A percentile compares a stretch with the other conserved stretches of the same genome.
Conservation (phyloP, 257 asterid species). For the Datura wrightii region DNA sequence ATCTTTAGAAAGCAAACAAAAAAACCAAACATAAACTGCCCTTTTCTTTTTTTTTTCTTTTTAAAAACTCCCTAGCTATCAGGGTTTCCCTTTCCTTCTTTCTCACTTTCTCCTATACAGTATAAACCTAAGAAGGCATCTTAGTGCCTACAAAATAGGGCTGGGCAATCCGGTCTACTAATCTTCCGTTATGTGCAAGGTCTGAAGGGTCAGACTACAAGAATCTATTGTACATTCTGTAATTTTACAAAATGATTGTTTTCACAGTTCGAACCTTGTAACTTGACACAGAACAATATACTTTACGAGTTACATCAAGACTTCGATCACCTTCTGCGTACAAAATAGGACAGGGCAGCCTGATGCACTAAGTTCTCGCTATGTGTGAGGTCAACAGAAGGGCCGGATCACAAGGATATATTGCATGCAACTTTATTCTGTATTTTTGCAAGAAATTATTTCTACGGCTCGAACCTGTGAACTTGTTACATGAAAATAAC, state of each 20-base stretch:
- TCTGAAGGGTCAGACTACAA: background rate
- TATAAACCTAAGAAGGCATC: constrained; percentile 3
- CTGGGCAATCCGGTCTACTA: accelerated
- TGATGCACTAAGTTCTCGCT: too few species aligned
- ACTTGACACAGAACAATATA: background rate
- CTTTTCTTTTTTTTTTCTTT: background rate
- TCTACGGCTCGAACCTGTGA: too few species aligned
- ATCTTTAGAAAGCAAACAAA: constrained; percentile 28
- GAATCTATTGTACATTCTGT: background rate
- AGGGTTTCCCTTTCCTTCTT: too few species aligned
- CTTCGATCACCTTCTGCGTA: too few species aligned
- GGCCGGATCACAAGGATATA: too few species aligned
- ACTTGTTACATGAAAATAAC: too few species aligned
- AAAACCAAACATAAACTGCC: constrained; percentile 20
- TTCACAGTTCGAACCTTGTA: background rate
- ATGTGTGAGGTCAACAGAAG: too few species aligned
- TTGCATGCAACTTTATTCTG: too few species aligned
- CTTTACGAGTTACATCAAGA: background rate
- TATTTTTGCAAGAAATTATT: too few species aligned
- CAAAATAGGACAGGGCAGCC: too few species aligned
- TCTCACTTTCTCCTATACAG: constrained; percentile 19
- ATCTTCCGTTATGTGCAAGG: background rate
- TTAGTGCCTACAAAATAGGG: background rate
- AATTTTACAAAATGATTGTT: background rate
- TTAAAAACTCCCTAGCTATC: too few species aligned